These are phyloP conservation scores for Saccharomycopsis fibuligera DNA, from an alignment of 805 yeast genomes.

Conservation along the genomic window DNA sequence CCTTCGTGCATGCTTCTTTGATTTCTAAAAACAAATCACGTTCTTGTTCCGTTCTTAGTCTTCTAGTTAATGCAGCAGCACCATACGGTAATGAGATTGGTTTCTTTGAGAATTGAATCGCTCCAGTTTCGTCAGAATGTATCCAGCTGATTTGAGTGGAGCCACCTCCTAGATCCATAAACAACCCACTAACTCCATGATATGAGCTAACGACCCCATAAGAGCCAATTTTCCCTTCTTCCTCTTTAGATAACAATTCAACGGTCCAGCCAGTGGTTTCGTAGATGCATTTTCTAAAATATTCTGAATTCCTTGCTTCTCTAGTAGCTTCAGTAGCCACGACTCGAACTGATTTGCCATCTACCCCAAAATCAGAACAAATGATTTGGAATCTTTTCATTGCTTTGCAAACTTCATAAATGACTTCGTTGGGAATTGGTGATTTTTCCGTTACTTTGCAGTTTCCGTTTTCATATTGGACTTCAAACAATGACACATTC, in stretches of 20 bases:
- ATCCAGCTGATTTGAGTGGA: slow-evolving; percentile 68
- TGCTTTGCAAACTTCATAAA: slow-evolving; percentile 53
- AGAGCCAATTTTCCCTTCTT: slow-evolving; percentile 63
- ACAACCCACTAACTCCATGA: slow-evolving; percentile 58
- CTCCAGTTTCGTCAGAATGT: slow-evolving; percentile 43
- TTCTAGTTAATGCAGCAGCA: slow-evolving; percentile 57
- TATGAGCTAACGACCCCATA: slow-evolving; percentile 73
- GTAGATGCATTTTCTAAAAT: slow-evolving; percentile 48
- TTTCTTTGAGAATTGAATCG: slow-evolving; percentile 43
- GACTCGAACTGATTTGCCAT: slow-evolving; percentile 52
- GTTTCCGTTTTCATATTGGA: slow-evolving; percentile 39
- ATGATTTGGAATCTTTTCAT: slow-evolving; percentile 62
- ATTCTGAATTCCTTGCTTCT: slow-evolving; percentile 58
- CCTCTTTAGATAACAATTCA: slow-evolving; percentile 49
- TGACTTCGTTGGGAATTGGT: slow-evolving; percentile 53
- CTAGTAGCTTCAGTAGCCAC: slow-evolving; percentile 74
- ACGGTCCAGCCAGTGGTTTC: slow-evolving; percentile 65
- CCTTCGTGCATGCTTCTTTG: slow-evolving; percentile 41
- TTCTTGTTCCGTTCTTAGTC: slow-evolving; percentile 46
- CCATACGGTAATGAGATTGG: slow-evolving; percentile 71
- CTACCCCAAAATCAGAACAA: slow-evolving; percentile 71
- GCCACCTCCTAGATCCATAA: slow-evolving; percentile 72
- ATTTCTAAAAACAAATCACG: slow-evolving; percentile 48
- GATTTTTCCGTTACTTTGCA: slow-evolving; percentile 29
- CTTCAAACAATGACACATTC: slow-evolving; percentile 63